Base-by-base conservation (phyloP, 306 rosid species). In the Mucuna pruriens region DNA sequence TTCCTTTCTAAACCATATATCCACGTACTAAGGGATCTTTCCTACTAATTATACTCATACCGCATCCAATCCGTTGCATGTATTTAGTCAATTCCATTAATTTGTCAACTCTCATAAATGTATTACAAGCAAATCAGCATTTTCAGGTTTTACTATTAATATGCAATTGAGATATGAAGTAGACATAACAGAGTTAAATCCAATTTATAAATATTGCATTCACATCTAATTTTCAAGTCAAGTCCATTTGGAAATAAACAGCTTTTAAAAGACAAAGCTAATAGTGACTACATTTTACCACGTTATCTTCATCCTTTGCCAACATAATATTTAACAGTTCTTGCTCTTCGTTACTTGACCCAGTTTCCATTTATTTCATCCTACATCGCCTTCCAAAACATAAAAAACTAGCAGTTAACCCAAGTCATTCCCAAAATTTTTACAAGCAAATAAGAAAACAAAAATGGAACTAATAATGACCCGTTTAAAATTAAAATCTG, bases 401-500 rank as follows among this genome's bases (percentile, higher is more conserved):
- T 11, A 29, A 0, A 17, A 34, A 34, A 48, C 22, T 26, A 44
- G 33, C 17, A 58, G 25, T 42, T 34, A 26, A 16, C 42, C 58
- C 29, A 61, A 26, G 58, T 10, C 22, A 45, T 16, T 76, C 45
- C 61, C 3, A 63, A 12, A 63, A n/a, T n/a, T 62, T 76, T 46
- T 48, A 34, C 51, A 38, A 11, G 31, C 13, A 48, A 19, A 49
- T 22, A 4, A 6, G n/a, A 12, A 64, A 19, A 77, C 42, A 39
- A 52, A 78, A 49, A 29, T 75, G 20, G 26, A 46, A 39, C 63
- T 33, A 61, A 61, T 29, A 70, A 82, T n/a, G 40, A 49, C 26
- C 57, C 16, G 34, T 73, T 63, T 20, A 0, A 55, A 73, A 74
- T 17, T 22, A 78, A 42, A 33, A 84, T 57, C 66, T 66, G 51